Evolutionary conservation across 345 rosid genomes (phyloP).

Genomic region (Rhodomyrtus tomentosa): DNA sequence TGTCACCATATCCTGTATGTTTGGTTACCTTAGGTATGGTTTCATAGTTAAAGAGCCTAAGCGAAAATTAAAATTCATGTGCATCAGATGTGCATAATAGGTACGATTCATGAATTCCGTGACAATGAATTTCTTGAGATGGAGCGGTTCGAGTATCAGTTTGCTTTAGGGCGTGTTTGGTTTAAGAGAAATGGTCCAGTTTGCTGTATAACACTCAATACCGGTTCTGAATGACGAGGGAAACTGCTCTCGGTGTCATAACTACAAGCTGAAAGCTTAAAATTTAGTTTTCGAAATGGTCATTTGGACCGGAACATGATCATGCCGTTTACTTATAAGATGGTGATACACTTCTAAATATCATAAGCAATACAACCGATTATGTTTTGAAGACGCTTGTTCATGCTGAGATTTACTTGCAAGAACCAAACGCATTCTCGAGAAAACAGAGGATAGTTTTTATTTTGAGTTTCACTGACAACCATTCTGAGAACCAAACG

Average conservation of each 20-base stretch:
- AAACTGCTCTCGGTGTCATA: not conserved
- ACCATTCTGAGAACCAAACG: not conserved
- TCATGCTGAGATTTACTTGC: too few relatives aligned
- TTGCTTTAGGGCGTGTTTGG: not conserved
- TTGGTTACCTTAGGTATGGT: not conserved
- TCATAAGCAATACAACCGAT: too few relatives aligned
- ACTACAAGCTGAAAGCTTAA: not conserved
- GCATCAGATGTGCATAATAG: not conserved
- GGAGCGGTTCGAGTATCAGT: not conserved
- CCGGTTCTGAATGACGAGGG: not conserved
- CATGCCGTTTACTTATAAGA: not conserved
- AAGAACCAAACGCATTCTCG: not conserved
- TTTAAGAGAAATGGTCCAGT: not conserved
- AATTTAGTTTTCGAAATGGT: not conserved
- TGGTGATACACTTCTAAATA: not conserved
- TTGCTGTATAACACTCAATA: not conserved
- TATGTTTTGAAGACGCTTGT: too few relatives aligned
- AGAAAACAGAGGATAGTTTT: not conserved
- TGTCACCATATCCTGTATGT: not conserved
- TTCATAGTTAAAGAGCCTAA: not conserved
- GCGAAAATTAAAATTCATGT: not conserved
- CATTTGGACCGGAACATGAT: not conserved
- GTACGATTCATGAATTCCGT: not conserved
- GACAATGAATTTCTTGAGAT: not conserved
- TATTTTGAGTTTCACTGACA: not conserved